Evolutionary conservation across 257 asterid species (phyloP).

Genomic region (Knoxia roxburghii): DNA sequence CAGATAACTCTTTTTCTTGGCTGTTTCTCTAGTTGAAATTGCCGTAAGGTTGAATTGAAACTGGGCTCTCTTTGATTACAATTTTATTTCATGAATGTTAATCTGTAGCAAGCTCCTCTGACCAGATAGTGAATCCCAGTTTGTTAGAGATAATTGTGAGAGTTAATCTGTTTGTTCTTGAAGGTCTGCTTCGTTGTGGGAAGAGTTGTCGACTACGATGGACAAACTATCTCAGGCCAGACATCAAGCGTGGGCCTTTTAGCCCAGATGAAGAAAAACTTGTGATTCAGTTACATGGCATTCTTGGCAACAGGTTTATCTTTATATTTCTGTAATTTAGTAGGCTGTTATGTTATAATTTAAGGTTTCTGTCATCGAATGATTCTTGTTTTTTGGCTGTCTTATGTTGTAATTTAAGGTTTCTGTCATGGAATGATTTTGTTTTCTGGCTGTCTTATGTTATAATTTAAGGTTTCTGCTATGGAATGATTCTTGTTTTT

Average conservation of each 20-base stretch:
- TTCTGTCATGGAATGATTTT: no score
- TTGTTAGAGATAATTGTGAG: slow-evolving; percentile 1
- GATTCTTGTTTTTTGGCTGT: no score
- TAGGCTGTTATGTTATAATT: no score
- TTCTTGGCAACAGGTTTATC: slow-evolving; percentile 87
- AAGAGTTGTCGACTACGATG: slow-evolving; percentile 91
- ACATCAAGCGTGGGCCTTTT: slow-evolving; percentile 87
- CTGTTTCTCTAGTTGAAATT: neutral
- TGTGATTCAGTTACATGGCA: slow-evolving; percentile 82
- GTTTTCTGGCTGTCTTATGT: no score
- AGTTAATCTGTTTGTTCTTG: neutral
- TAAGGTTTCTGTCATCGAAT: no score
- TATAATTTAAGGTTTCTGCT: no score
- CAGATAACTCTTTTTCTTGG: neutral
- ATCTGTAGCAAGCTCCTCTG: neutral
- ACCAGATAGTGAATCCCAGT: neutral
- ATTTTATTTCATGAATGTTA: neutral
- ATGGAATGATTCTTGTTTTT: no score
- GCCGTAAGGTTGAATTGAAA: no score
- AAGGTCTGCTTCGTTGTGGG: slow-evolving; percentile 94
- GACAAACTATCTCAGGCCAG: slow-evolving; percentile 93
- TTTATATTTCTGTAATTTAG: neutral
- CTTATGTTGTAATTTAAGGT: no score
- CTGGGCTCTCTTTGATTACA: no score
- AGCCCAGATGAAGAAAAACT: slow-evolving; percentile 75